Evolutionary conservation across 768 basidiomycete genomes (phyloP), one percentile per base, ranked within the genome.

Genomic region (Kockovaella imperatae): DNA sequence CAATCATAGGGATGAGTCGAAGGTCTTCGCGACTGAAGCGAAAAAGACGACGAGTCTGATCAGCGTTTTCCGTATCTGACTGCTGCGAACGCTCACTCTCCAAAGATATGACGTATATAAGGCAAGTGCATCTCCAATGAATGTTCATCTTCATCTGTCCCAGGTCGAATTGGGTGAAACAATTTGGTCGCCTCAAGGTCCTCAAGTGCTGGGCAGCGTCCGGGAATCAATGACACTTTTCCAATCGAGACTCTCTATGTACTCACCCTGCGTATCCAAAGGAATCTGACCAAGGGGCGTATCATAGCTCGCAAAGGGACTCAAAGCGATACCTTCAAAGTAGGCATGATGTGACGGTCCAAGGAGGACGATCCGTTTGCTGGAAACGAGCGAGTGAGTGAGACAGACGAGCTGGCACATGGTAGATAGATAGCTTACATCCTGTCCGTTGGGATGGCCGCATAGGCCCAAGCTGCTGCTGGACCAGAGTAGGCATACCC

Each of bases 41-140:
- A 17, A 4, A 24, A 45, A 42, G 45, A 47, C 34, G 1, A 10
- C 29, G 35, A 18, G 14, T 25, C 24, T 25, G 10, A 25, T 45
- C 34, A 35, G 13, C 45, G 23, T 13, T 23, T 10, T n/a, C n/a
- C n/a, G n/a, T n/a, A n/a, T n/a, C n/a, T n/a, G n/a, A n/a, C n/a
- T n/a, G n/a, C n/a, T n/a, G n/a, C n/a, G 20, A 25, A 32, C n/a
- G n/a, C 64, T 45, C 35, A 68, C 67, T 45, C 57, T 10, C 50
- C 35, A 44, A 71, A 69, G 7, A 69, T 50, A 44, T 64, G 57
- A 23, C 67, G 53, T 26, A 71, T 60, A 41, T 57, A 73, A n/a
- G 93, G 90, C 15, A 97, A 77, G 62, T 97, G 91, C 87, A 99
- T 91, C 74, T 99, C 95, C 46, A 99, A 80, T 64, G 87, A 91